Conservation (phyloP, 2,329 filamentous ascomycete genomes). For the Fusarium humuli region DNA sequence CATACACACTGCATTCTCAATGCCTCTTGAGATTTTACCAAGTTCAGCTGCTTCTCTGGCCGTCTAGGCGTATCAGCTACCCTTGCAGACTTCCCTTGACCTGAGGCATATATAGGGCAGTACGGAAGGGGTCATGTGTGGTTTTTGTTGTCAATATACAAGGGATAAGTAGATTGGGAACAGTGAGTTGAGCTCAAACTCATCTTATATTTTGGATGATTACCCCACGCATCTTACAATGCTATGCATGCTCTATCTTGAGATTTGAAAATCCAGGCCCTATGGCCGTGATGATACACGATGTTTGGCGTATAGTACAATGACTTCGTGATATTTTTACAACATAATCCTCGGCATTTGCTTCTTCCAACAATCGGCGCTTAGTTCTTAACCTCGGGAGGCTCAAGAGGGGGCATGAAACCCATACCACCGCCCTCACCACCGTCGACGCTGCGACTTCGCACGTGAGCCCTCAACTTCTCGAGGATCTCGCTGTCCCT, state of each 20-base stretch:
- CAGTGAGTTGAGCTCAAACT: conserved; percentile 2
- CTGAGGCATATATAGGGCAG: neutral
- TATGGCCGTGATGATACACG: conserved; percentile 27
- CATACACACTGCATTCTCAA: neutral
- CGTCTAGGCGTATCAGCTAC: neutral
- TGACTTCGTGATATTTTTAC: conserved; percentile 1
- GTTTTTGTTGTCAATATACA: neutral
- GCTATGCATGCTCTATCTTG: conserved; percentile 1
- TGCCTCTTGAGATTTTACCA: conserved; percentile 3
- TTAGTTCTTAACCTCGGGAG: conserved; percentile 10
- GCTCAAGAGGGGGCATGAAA: conserved; percentile 65
- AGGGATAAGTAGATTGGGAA: neutral
- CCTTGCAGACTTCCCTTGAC: neutral
- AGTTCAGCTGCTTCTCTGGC: neutral
- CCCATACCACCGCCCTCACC: conserved; percentile 62
- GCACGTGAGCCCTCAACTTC: conserved; percentile 84
- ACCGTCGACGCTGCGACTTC: conserved; percentile 62
- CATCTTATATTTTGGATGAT: conserved; percentile 2
- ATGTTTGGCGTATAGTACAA: conserved; percentile 30
- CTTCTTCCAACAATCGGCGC: neutral
- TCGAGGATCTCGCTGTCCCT: conserved; percentile 81
- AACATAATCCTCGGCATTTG: neutral
- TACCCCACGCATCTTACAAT: conserved; percentile 25
- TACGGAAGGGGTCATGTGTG: neutral
- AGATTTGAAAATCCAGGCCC: conserved; percentile 11